Conservation (phyloP, 2,329 filamentous ascomycete genomes). For the Emmonsia crescens region DNA sequence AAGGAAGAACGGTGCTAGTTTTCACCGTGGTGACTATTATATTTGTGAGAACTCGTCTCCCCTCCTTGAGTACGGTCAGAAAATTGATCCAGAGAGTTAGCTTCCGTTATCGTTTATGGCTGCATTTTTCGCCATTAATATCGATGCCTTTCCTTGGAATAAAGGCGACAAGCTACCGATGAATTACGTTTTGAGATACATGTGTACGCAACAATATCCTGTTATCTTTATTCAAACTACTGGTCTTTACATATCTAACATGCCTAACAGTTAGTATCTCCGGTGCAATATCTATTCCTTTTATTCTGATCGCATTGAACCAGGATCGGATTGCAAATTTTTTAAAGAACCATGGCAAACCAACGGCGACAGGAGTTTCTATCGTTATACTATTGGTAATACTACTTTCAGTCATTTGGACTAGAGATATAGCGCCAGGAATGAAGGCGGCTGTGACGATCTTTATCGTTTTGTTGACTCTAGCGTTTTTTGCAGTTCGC, state of each 20-base stretch:
- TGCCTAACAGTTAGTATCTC: constrained; percentile 7
- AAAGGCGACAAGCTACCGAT: constrained; percentile 1
- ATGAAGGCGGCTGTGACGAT: constrained; percentile 10
- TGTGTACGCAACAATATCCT: background rate
- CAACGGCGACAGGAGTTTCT: background rate
- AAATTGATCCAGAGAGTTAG: background rate
- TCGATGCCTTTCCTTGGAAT: constrained; percentile 36
- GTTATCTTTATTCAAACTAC: no score
- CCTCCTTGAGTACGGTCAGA: background rate
- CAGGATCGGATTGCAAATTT: constrained; percentile 7
- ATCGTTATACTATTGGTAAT: background rate
- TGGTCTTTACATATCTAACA: background rate
- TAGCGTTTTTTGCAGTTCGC: background rate
- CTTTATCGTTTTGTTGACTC: constrained; percentile 1
- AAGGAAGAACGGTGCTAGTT: constrained; percentile 48
- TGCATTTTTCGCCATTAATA: constrained; percentile 45
- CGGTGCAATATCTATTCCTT: constrained; percentile 7
- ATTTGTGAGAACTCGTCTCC: constrained; percentile 25
- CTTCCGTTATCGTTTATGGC: constrained; percentile 46
- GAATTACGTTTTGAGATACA: constrained; percentile 5
- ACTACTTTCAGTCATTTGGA: constrained; percentile 7
- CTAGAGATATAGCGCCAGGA: constrained; percentile 2
- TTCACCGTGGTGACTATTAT: constrained; percentile 51
- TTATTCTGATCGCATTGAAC: constrained; percentile 8
- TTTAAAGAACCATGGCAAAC: constrained; percentile 1